Evolutionary conservation across 2,329 filamentous ascomycete genomes (phyloP).

Genomic region (Thelonectria rubi): DNA sequence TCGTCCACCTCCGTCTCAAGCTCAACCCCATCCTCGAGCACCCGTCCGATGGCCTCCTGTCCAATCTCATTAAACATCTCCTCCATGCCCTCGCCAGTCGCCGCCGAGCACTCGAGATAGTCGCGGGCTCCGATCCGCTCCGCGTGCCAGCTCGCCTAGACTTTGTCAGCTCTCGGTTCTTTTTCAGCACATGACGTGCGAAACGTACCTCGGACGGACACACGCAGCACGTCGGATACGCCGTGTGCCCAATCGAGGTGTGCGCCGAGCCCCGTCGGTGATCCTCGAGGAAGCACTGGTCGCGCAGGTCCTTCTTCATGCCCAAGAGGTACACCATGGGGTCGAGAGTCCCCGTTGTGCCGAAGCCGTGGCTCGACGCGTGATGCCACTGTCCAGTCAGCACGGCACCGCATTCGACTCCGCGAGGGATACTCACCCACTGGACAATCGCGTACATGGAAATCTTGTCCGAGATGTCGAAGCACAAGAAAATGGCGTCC

Average conservation of each 20-base stretch:
- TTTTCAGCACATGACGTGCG: too few relatives aligned
- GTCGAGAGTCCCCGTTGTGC: constrained; percentile 22
- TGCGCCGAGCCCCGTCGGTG: constrained; percentile 25
- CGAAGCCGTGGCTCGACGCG: constrained; percentile 42
- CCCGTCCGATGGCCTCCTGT: constrained; percentile 36
- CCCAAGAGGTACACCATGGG: constrained; percentile 48
- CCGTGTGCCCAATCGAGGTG: constrained; percentile 22
- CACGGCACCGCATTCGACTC: rapidly evolving
- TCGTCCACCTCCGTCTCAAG: background rate
- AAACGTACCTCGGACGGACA: constrained; percentile 40
- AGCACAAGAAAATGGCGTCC: constrained; percentile 52
- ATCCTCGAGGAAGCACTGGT: constrained; percentile 37
- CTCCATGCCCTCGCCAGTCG: constrained; percentile 48
- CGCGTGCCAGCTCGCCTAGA: constrained; percentile 47
- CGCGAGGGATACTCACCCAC: constrained; percentile 43
- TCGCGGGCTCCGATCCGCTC: constrained; percentile 41
- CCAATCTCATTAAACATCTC: constrained; percentile 42
- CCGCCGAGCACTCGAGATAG: constrained; percentile 50
- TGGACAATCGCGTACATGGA: constrained; percentile 47
- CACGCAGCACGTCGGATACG: constrained; percentile 45
- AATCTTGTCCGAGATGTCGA: constrained; percentile 48
- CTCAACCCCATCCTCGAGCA: constrained; percentile 23
- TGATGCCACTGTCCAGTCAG: constrained; percentile 44
- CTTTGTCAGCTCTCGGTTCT: constrained; percentile 6
- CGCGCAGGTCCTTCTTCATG: constrained; percentile 47